Conservation (phyloP, 2,329 filamentous ascomycete species). For the Triangularia verruculosa region DNA sequence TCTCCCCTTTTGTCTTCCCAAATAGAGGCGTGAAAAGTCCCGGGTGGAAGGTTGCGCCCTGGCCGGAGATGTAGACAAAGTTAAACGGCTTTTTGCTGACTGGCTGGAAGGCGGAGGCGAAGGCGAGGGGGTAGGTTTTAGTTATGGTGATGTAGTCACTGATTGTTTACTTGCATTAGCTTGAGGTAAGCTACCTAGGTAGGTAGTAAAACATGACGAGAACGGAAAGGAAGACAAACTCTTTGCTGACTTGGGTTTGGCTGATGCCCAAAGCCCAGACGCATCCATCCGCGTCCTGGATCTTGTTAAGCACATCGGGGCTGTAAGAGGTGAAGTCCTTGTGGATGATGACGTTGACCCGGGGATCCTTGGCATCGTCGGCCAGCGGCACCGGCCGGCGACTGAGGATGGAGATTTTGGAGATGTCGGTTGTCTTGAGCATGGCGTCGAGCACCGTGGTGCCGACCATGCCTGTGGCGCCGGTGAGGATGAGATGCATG, state of each 20-base stretch:
- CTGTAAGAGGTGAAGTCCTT: constrained; percentile 64
- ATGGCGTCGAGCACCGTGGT: constrained; percentile 60
- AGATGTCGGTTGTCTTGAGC: constrained; percentile 54
- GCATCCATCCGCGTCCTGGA: constrained; percentile 63
- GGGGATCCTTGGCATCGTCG: constrained; percentile 53
- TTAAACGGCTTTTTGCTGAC: constrained; percentile 52
- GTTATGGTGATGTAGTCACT: constrained; percentile 67
- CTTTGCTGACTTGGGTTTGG: constrained; percentile 55
- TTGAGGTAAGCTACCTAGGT: too few relatives aligned
- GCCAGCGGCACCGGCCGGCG: constrained; percentile 63
- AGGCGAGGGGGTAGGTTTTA: constrained; percentile 61
- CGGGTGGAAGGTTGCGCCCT: constrained; percentile 57
- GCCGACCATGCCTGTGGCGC: constrained; percentile 66
- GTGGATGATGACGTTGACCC: constrained; percentile 65
- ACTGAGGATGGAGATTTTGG: constrained; percentile 65
- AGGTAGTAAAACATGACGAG: not conserved
- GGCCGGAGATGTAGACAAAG: constrained; percentile 69
- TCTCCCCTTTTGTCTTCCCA: constrained; percentile 64
- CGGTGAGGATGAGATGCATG: constrained; percentile 66
- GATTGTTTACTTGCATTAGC: not conserved
- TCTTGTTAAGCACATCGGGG: constrained; percentile 51
- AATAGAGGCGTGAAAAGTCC: constrained; percentile 56
- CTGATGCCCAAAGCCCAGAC: constrained; percentile 73
- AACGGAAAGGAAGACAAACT: constrained; percentile 40
- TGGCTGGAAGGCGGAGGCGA: constrained; percentile 57